Base-by-base conservation (phyloP, 202 grass and related monocot species). In the Zoysia matrella region DNA sequence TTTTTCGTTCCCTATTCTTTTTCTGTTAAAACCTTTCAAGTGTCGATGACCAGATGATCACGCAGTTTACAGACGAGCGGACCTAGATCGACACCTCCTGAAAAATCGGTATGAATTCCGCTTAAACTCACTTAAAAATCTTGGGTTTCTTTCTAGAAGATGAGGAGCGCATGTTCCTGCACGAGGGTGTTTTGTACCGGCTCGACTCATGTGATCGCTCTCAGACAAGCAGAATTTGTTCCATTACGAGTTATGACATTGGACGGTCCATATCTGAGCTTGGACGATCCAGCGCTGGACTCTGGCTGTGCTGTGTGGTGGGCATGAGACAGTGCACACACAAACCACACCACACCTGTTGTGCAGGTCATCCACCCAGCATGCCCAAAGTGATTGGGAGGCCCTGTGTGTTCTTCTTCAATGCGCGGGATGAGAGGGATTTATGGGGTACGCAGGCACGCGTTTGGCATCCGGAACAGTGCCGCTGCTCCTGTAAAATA, bases 401-500 rank as follows among this genome's bases (percentile, higher is more conserved):
- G 45, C 52, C 74, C 47, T 52, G 41, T 46, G 62, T 1, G 22
- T 30, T 72, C 54, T 60, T 67, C 62, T 73, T 80, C 65, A 83
- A 74, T 88, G 61, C 80, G 61, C 16, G 14, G 13, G 47, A 84
- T 60, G 57, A 4, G 46, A 47, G 5, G 36, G 66, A 52, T 65
- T 78, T 44, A 78, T 53, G 74, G 47, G 52, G 68, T 46, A 47
- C 46, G 46, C 18, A 69, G 61, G 54, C 86, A 88, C 49, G 76
- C 75, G 74, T 84, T 77, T 75, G 14, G 56, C 76, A 69, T 70
- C 75, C 62, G 75, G 62, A 83, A 62, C 75, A 55, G 62, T n/a
- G 65, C 65, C 69, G 6, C 4, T 68, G 56, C 52, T 54, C 12
- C 14, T 65, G 54, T 66, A 56, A 52, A 30, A 30, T 30, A 30